Percentiles rank a stretch among this genome's conserved stretches.
Conservation (phyloP, 1,284 basidiomycete species). For the Pholiota adiposa region DNA sequence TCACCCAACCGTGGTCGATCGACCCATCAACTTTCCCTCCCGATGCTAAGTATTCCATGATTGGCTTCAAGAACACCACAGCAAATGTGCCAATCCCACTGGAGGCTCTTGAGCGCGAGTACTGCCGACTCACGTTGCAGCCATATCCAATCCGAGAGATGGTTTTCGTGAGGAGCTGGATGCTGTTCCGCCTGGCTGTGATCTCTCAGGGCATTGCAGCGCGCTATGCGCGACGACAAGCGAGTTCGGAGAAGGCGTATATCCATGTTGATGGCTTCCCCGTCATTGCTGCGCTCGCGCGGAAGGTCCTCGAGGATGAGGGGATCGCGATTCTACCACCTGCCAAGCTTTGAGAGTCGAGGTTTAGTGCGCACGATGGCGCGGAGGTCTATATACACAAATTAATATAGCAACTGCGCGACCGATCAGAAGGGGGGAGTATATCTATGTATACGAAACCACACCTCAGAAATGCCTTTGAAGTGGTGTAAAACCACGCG, state of each 20-base stretch:
- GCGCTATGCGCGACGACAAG: slow-evolving; percentile 82
- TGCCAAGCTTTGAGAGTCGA: slow-evolving; percentile 40
- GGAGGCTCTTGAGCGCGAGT: slow-evolving; percentile 77
- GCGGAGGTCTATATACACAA: no score
- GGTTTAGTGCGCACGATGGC: no score
- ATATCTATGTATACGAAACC: no score
- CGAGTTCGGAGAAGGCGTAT: slow-evolving; percentile 79
- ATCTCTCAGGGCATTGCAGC: slow-evolving; percentile 96
- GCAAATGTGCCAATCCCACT: slow-evolving; percentile 67
- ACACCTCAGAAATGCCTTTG: no score
- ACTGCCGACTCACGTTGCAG: slow-evolving; percentile 63
- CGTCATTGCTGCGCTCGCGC: slow-evolving; percentile 66
- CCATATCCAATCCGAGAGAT: slow-evolving; percentile 78
- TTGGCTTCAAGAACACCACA: slow-evolving; percentile 68
- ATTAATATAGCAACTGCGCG: no score
- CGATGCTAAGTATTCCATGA: slow-evolving; percentile 31
- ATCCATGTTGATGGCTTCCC: slow-evolving; percentile 63
- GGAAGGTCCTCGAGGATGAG: slow-evolving; percentile 58
- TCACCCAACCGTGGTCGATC: slow-evolving; percentile 86
- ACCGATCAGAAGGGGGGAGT: no score
- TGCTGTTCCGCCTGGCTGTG: slow-evolving; percentile 86
- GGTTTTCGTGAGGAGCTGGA: slow-evolving; percentile 84
- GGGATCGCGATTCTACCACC: slow-evolving; percentile 39
- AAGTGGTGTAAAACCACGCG: no score
- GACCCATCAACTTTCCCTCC: slow-evolving; percentile 46